These are phyloP conservation scores for Ogataea methylovora DNA, from an alignment of 805 yeast genomes.

Conservation along the genomic window DNA sequence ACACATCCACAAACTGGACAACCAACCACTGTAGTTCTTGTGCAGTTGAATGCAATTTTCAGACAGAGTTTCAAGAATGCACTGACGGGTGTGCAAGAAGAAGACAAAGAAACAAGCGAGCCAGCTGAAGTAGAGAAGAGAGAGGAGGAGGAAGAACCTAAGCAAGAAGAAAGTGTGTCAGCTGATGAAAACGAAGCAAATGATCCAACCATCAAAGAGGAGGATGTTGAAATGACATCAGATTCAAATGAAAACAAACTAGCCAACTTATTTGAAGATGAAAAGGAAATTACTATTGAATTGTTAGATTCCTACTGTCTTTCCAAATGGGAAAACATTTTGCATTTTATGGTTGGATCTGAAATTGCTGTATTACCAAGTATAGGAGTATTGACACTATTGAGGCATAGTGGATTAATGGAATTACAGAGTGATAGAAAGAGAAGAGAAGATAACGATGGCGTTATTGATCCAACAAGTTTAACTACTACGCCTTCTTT, in stretches of 20 bases:
- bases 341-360: slow-evolving; percentile 97
- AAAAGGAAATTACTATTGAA: slow-evolving; percentile 49
- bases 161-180: background rate
- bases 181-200: slow-evolving; percentile 13
- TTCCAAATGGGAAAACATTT: slow-evolving; percentile 86
- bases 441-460: slow-evolving; percentile 18
- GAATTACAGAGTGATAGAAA: slow-evolving; percentile 40
- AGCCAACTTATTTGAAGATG: slow-evolving; percentile 73
- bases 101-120: slow-evolving; percentile 4
- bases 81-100: slow-evolving; percentile 81
- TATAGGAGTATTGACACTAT: slow-evolving; percentile 68
- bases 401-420: slow-evolving; percentile 83
- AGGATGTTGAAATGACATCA: too few species aligned
- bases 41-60: slow-evolving; percentile 64
- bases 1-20: slow-evolving; percentile 28
- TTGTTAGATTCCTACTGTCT: slow-evolving; percentile 77
- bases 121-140: slow-evolving; percentile 2
- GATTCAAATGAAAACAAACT: too few species aligned
- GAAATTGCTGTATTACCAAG: slow-evolving; percentile 64
- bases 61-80: slow-evolving; percentile 73
- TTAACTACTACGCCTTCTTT: slow-evolving; percentile 9
- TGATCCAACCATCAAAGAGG: background rate
- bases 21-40: slow-evolving; percentile 22
- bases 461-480: slow-evolving; percentile 7
- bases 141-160: background rate